These are phyloP conservation scores for Canna indica DNA, from an alignment of 176 grass and related monocot species.

Conservation along the genomic window DNA sequence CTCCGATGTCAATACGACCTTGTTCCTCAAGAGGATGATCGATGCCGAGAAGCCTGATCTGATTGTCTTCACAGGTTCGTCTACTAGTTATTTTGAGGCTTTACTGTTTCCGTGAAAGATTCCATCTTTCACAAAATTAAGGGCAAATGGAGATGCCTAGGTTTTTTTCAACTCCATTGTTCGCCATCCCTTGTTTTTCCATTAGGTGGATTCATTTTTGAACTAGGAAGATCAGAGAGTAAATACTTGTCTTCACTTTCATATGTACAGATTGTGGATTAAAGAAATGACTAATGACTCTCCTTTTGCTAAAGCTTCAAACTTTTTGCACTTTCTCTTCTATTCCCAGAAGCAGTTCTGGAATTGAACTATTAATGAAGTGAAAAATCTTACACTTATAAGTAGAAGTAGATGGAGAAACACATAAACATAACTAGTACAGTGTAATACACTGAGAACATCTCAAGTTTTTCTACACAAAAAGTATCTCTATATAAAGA, in stretches of 20 bases:
- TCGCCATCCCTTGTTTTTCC: background rate
- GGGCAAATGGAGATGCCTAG: background rate
- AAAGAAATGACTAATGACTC: background rate
- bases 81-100: background rate
- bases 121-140: background rate
- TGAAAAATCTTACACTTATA: background rate
- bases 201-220: background rate
- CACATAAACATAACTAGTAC: too few species aligned
- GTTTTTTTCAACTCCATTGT: background rate
- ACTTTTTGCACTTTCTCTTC: background rate
- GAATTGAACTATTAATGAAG: background rate
- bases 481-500: too few species aligned
- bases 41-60: conserved; percentile 72
- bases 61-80: conserved; percentile 70
- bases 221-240: background rate
- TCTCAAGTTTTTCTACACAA: too few species aligned
- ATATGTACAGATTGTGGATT: background rate
- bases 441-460: too few species aligned
- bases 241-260: background rate
- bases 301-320: background rate
- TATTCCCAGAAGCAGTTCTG: background rate
- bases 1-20: conserved; percentile 87
- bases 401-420: too few species aligned
- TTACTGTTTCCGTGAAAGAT: background rate
- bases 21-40: conserved; percentile 66